Evolutionary conservation across 164 flowering plant species (phyloP).

Genomic region (Piper betle): DNA sequence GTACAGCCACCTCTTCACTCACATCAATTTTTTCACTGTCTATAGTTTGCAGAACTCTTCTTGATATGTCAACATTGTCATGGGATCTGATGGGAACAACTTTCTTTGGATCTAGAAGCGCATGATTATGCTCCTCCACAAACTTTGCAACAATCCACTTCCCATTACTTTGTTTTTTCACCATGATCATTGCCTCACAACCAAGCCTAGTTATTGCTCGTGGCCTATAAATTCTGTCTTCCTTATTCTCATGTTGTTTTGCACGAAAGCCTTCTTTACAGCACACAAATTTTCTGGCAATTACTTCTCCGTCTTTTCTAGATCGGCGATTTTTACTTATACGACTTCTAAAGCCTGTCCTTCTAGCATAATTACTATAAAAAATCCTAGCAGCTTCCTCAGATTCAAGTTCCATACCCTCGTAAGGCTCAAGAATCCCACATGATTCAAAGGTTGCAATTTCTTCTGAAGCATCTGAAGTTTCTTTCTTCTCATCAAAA

Average conservation of each 20-base stretch:
- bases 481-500: slow-evolving; percentile 13
- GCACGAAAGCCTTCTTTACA: slow-evolving; percentile 18
- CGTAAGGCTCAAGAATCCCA: slow-evolving; percentile 27
- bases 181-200: slow-evolving; percentile 14
- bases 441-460: slow-evolving; percentile 15
- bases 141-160: slow-evolving; percentile 14
- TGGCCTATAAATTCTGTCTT: slow-evolving; percentile 9
- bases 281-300: slow-evolving; percentile 38
- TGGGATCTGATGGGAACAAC: slow-evolving; percentile 29
- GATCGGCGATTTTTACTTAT: slow-evolving; percentile 38
- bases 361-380: slow-evolving; percentile 43
- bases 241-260: slow-evolving; percentile 8
- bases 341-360: slow-evolving; percentile 33
- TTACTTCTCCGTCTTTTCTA: slow-evolving; percentile 38
- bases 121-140: slow-evolving; percentile 13
- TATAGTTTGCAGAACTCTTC: background rate
- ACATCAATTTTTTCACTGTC: slow-evolving; percentile 27
- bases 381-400: slow-evolving; percentile 24
- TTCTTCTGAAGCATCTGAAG: slow-evolving; percentile 20
- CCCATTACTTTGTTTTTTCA: slow-evolving; percentile 8
- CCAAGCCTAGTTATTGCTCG: slow-evolving; percentile 12
- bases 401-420: slow-evolving; percentile 48
- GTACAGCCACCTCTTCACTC: slow-evolving; percentile 41
- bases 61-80: slow-evolving; percentile 1
- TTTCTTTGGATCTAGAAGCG: slow-evolving; percentile 38